A percentile compares a stretch with the other conserved stretches of the same genome.
Conservation (phyloP, 192 early-diverging fungal genomes). For the Podila epigama region DNA sequence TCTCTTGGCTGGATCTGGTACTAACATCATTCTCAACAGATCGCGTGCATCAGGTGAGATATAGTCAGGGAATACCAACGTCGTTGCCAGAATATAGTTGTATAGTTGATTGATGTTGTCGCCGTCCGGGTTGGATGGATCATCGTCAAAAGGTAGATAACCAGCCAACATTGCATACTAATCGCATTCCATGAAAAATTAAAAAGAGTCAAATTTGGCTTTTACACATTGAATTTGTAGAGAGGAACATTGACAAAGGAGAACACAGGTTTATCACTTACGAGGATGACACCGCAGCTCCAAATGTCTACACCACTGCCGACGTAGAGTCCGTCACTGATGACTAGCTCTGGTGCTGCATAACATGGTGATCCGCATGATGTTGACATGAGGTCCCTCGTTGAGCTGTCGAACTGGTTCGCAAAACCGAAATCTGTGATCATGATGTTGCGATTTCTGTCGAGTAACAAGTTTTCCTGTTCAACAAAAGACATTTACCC, state of each 20-base stretch:
- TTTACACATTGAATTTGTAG: too few species aligned
- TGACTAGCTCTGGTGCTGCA: constrained; percentile 97
- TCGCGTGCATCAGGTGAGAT: constrained; percentile 81
- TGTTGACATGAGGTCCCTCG: constrained; percentile 87
- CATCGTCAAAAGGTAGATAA: constrained; percentile 90
- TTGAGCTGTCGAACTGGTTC: constrained; percentile 79
- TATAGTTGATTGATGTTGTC: constrained; percentile 89
- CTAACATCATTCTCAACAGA: constrained; percentile 88
- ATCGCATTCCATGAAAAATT: too few species aligned
- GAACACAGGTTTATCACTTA: too few species aligned
- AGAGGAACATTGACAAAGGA: too few species aligned
- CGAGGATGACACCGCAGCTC: constrained; percentile 96
- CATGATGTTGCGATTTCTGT: constrained; percentile 90
- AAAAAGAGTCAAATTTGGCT: too few species aligned
- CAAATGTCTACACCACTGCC: constrained; percentile 97
- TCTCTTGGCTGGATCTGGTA: constrained; percentile 85
- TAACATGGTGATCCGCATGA: constrained; percentile 99
- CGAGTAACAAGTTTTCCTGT: constrained; percentile 94
- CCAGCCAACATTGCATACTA: constrained; percentile 89
- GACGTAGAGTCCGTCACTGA: constrained; percentile 94
- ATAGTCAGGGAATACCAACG: constrained; percentile 87
- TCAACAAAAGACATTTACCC: neutral
- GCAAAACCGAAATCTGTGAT: constrained; percentile 99
- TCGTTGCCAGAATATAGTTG: constrained; percentile 83
- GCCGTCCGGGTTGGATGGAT: constrained; percentile 88